Evolutionary conservation across 768 basidiomycete species (phyloP).

Genomic region (Tubosaeta brunneosetosa): DNA sequence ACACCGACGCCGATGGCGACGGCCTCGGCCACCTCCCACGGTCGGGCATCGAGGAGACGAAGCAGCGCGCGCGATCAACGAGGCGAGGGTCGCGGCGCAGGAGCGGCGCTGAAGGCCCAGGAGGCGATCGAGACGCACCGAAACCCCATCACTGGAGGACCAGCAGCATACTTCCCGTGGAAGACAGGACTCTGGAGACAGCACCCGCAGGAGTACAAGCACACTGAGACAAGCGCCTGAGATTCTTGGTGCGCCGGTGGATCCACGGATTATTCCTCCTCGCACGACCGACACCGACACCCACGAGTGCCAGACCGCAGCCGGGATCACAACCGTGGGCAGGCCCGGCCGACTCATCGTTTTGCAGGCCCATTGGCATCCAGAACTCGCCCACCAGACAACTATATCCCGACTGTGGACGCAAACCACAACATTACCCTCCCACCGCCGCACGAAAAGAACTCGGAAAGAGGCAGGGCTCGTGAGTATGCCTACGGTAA

Average conservation of each 20-base stretch:
- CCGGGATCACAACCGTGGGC: constrained; percentile 18
- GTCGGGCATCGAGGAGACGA: constrained; percentile 27
- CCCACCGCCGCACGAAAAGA: constrained; percentile 46
- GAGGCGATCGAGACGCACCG: constrained; percentile 40
- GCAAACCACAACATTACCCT: constrained; percentile 37
- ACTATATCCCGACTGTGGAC: constrained; percentile 44
- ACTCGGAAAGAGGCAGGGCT: constrained; percentile 17
- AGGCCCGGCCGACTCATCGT: constrained; percentile 7
- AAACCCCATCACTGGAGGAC: constrained; percentile 18
- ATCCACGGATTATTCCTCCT: constrained; percentile 11
- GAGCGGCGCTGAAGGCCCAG: constrained; percentile 29
- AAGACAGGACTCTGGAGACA: constrained; percentile 16
- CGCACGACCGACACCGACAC: constrained; percentile 5
- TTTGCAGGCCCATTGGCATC: constrained; percentile 13
- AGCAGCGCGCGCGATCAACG: constrained; percentile 29
- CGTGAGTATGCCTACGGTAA: constrained; percentile 25
- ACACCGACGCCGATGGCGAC: not conserved
- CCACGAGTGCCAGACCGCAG: constrained; percentile 15
- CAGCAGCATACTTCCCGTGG: constrained; percentile 17
- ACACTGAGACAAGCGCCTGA: constrained; percentile 12
- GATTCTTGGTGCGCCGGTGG: constrained; percentile 7
- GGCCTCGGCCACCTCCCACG: not conserved
- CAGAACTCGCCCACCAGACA: constrained; percentile 38
- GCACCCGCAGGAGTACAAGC: constrained; percentile 8
- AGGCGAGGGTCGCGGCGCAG: constrained; percentile 28